Evolutionary conservation across 441 rosid genomes (phyloP).

Genomic region (Euphorbia corollata): DNA sequence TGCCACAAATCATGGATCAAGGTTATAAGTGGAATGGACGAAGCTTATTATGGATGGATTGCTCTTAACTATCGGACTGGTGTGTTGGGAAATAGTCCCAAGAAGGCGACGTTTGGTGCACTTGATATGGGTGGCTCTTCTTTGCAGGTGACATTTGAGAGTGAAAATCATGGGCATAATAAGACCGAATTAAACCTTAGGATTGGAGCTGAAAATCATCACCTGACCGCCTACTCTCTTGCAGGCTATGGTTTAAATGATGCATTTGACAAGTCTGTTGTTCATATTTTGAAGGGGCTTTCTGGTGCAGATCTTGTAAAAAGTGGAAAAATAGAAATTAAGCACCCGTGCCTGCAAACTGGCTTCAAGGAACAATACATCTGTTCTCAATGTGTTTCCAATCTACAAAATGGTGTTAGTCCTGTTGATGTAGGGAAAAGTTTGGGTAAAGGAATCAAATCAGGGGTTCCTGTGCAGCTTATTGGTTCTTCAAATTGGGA

Average conservation of each 20-base stretch:
- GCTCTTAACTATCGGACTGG: conserved; percentile 76
- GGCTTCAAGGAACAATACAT: conserved; percentile 69
- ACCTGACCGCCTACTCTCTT: conserved; percentile 90
- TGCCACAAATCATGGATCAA: conserved; percentile 74
- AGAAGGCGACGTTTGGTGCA: conserved; percentile 81
- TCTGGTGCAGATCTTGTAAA: conserved; percentile 36
- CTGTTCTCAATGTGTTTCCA: conserved; percentile 62
- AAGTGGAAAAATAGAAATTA: conserved; percentile 55
- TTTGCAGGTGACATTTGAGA: conserved; percentile 93
- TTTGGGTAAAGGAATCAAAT: conserved; percentile 42
- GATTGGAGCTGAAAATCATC: conserved; percentile 69
- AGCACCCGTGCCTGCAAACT: conserved; percentile 86
- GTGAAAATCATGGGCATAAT: conserved; percentile 42
- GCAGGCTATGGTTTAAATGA: conserved; percentile 97
- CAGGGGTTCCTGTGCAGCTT: conserved; percentile 60
- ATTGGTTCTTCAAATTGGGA: conserved; percentile 85
- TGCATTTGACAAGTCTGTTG: conserved; percentile 90
- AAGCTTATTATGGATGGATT: conserved; percentile 95
- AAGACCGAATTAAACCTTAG: conserved; percentile 64
- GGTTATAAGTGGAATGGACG: conserved; percentile 84
- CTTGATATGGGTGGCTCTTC: conserved; percentile 98
- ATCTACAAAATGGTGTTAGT: conserved; percentile 37
- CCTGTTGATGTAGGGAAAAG: conserved; percentile 35
- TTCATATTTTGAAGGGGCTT: conserved; percentile 44
- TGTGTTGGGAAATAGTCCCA: conserved; percentile 58